Base-by-base conservation (phyloP, 768 basidiomycete species). In the Coprinellus aureogranulatus region DNA sequence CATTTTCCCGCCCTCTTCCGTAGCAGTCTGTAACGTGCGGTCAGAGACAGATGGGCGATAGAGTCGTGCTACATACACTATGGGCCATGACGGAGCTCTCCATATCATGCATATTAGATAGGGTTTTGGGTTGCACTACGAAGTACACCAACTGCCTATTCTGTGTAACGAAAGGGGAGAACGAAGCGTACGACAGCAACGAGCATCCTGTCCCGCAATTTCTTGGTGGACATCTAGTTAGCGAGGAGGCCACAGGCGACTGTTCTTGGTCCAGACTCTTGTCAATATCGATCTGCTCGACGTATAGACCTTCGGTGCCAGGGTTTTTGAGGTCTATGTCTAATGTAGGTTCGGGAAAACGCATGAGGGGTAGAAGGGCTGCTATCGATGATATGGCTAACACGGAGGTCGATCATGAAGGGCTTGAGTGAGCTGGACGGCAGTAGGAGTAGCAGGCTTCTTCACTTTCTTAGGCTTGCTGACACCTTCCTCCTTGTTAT, bases 21-120 rank as follows among this genome's bases (percentile, higher is more conserved):
- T 89, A 1, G 92, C 86, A 8, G 96, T 96, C 93, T 95, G 61
- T 51, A 8, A 37, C n/a, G n/a, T n/a, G n/a, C n/a, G n/a, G n/a
- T n/a, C n/a, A n/a, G n/a, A n/a, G n/a, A n/a, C n/a, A n/a, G n/a
- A n/a, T n/a, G n/a, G n/a, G n/a, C n/a, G n/a, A n/a, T n/a, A n/a
- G n/a, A n/a, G n/a, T n/a, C n/a, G n/a, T n/a, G n/a, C n/a, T n/a
- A n/a, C n/a, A n/a, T n/a, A n/a, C n/a, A n/a, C 89, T 90, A 60
- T 98, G 87, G 34, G 98, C 90, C 97, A 99, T 98, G 30, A 94
- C 97, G 67, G 90, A 96, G 59, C 94, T 96, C 77, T 98, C 98
- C 64, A 99, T 87, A 2, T 97, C 97, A 58, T 96, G 87, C 96
- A 99, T 98, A 62, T 80, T 87, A 5, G 90, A n/a, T n/a, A 96